Evolutionary conservation across 1,139 yeast species (phyloP), one percentile per base, ranked within the genome.

Genomic region (Geotrichum australiense): DNA sequence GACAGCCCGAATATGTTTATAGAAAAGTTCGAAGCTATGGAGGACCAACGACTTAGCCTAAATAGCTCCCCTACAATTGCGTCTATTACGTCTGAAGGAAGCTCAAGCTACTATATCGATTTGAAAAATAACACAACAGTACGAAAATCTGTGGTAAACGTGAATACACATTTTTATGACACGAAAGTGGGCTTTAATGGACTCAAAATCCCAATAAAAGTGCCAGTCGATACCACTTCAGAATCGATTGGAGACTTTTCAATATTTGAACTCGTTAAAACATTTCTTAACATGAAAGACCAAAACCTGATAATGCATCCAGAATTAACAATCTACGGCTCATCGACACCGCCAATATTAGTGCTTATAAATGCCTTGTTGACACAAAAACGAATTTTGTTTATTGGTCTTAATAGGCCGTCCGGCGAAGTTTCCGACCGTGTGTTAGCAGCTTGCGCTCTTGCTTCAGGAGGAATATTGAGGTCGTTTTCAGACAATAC

Each of bases 311-410:
- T 52, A 33, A 48, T 52, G 26, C 57, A 66, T 50, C 59, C 66
- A 35, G 65, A 70, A 44, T 53, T 65, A 38, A 58, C 65, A 2
- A 70, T 74, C 11, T 76, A 74, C 57, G 82, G 82, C 0, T 58
- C 71, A 11, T 70, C 67, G 41, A 77, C 83, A 0, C 83, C 82
- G 1, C 74, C 80, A 1, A 66, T 77, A 5, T 68, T 77, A 23
- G 65, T 74, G 5, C 63, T 78, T 41, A 71, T 78, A 33, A 73
- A 75, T 52, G 80, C 80, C 1, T 57, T 78, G 31, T 60, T 78
- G 40, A 74, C 81, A 0, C 80, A 79, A 22, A 76, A 76, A 50
- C 68, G 71, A 41, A 66, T 77, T 39, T 58, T 78, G 24, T 67
- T 76, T 45, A 56, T 77, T 42, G 78, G 81, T 43, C 71, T 74